Conservation (phyloP, 176 grass and related monocot genomes). For the Lolium rigidum region DNA sequence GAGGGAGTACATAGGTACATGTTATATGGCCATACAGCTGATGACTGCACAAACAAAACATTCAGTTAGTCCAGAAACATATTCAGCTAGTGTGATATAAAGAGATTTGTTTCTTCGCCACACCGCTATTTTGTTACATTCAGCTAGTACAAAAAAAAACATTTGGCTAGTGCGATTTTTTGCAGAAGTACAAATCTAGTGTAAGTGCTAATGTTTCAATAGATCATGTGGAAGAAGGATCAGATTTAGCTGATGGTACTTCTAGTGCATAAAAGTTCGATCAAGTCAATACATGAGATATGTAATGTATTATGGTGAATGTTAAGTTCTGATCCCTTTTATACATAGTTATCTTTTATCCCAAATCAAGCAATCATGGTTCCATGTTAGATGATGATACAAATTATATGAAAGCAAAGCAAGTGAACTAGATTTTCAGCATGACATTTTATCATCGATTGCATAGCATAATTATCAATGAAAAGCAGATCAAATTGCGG, state of each 20-base stretch:
- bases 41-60: neutral
- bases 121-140: neutral
- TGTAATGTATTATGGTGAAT: neutral
- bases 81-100: neutral
- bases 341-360: neutral
- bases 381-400: neutral
- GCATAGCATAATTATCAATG: constrained; percentile 5
- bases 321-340: neutral
- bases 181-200: neutral
- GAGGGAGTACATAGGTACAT: neutral
- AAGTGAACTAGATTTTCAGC: constrained; percentile 8
- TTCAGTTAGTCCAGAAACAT: neutral
- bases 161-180: neutral
- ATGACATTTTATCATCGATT: constrained; percentile 17
- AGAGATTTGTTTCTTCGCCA: neutral
- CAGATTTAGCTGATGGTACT: neutral
- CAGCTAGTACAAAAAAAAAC: neutral
- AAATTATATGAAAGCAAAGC: neutral
- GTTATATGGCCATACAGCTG: constrained; percentile 3
- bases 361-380: neutral
- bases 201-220: constrained; percentile 6
- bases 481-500: neutral
- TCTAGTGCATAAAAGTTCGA: neutral
- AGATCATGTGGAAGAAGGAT: neutral
- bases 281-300: neutral